Percentiles rank a stretch among this genome's conserved stretches.
Conservation (phyloP, 805 yeast genomes). For the Saturnispora dispora region DNA sequence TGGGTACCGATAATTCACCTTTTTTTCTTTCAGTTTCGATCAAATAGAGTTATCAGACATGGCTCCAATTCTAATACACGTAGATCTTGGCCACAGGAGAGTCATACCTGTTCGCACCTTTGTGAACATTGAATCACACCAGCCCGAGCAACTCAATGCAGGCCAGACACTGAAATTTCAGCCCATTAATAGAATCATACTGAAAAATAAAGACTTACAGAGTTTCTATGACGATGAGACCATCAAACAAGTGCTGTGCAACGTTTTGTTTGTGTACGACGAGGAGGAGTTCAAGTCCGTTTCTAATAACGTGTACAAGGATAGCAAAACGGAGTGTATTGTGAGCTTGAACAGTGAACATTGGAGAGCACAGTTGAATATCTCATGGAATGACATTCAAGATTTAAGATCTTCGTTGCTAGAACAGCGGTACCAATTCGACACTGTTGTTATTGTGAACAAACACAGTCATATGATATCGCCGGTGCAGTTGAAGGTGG, state of each 20-base stretch:
- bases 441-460: neutral
- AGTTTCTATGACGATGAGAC: slow-evolving; percentile 14
- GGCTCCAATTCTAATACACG: slow-evolving; percentile 3
- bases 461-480: neutral
- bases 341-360: slow-evolving; percentile 14
- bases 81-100: neutral
- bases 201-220: slow-evolving; percentile 21
- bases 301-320: neutral
- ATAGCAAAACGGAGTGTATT: neutral
- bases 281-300: slow-evolving; percentile 16
- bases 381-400: slow-evolving; percentile 17
- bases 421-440: neutral
- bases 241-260: slow-evolving; percentile 13
- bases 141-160: neutral
- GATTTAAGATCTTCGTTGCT: slow-evolving; percentile 5
- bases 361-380: slow-evolving; percentile 21
- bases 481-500: neutral
- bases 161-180: slow-evolving; percentile 2
- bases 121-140: slow-evolving; percentile 14
- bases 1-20: neutral
- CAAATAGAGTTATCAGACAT: neutral
- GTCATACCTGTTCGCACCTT: slow-evolving; percentile 21
- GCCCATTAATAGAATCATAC: slow-evolving; percentile 14
- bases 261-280: slow-evolving; percentile 16
- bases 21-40: neutral